These are phyloP conservation scores for Alternaria gansuensis DNA, from an alignment of 2,329 filamentous ascomycete genomes.

Conservation along the genomic window DNA sequence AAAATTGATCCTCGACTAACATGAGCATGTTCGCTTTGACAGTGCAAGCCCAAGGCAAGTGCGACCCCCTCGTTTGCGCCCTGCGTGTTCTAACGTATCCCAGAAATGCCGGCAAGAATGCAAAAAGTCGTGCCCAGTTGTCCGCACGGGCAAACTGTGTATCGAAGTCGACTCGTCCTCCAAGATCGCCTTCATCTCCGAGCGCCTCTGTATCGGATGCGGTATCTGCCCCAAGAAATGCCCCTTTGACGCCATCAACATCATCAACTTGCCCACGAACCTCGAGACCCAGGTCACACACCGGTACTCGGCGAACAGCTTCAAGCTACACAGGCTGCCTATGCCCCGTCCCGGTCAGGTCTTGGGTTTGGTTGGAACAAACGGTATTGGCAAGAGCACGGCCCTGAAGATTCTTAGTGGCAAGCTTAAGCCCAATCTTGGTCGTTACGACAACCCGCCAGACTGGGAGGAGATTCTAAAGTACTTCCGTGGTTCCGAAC, in stretches of 20 bases:
- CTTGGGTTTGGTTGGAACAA: slow-evolving; percentile 94
- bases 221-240: slow-evolving; percentile 99
- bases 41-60: slow-evolving; percentile 88
- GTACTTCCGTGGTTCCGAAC: slow-evolving; percentile 95
- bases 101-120: slow-evolving; percentile 99
- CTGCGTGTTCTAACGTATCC: slow-evolving; percentile 37
- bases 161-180: slow-evolving; percentile 91
- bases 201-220: slow-evolving; percentile 94
- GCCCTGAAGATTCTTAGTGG: slow-evolving; percentile 98
- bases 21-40: slow-evolving; percentile 55
- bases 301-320: slow-evolving; percentile 98
- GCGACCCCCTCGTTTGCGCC: slow-evolving; percentile 20
- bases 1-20: slow-evolving; percentile 47
- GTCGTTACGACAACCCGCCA: slow-evolving; percentile 92
- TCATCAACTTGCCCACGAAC: slow-evolving; percentile 99
- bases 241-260: slow-evolving; percentile 97
- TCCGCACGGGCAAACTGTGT: slow-evolving; percentile 95
- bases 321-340: slow-evolving; percentile 97
- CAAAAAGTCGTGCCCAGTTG: slow-evolving; percentile 98
- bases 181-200: slow-evolving; percentile 97
- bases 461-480: slow-evolving; percentile 99
- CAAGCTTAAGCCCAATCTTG: slow-evolving; percentile 97
- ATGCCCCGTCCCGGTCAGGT: slow-evolving; percentile 97
- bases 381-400: slow-evolving; percentile 99
- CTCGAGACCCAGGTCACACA: slow-evolving; percentile 98